Evolutionary conservation across 345 rosid species (phyloP), one percentile per base, ranked within the genome.

Genomic region (Capsella bursapastoris): DNA sequence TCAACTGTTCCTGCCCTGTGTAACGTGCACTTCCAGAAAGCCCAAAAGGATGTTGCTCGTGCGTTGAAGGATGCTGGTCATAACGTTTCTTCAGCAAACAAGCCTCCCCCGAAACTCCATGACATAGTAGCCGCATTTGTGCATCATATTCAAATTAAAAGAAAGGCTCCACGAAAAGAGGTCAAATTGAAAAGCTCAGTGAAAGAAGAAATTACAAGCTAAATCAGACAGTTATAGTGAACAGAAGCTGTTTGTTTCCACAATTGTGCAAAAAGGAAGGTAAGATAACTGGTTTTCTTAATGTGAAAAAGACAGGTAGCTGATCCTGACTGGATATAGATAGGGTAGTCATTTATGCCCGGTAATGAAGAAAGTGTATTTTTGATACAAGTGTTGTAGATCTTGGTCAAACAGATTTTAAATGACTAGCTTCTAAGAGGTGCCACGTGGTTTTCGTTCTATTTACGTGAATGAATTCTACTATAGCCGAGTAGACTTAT

Each of bases 11-110:
- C 94, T 71, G 78, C 92, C 1, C 76, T 87, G 31, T 91, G 97
- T 72, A 56, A 72, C 8, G 76, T 75, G 58, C 97, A 91, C 73
- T 89, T 87, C 65, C 95, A 87, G 64, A 91, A 82, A 83, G 88
- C 95, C 6, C 90, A 86, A 48, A 87, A 86, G 76, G 86, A 85
- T 76, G 90, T 86, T 29, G 79, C 82, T 64, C 77, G 80, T 50
- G 97, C 92, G 49, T 66, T 91, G 73, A 89, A 81, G 78, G 87
- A 87, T 68, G 97, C 97, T 62, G 92, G 94, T 38, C 86, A 83
- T 43, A 91, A 76, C 72, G 84, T 66, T 71, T 81, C 94, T 45
- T 82, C 89, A 13, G 75, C 92, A 55, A 84, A 73, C 76, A 89
- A 79, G 81, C 84, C 79, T 72, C 87, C 90, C 29, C 90, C 94